Percentiles rank a stretch among this genome's conserved stretches.
These are phyloP conservation scores for Erodium maritimum DNA, from an alignment of 345 rosid species.

Conservation along the genomic window DNA sequence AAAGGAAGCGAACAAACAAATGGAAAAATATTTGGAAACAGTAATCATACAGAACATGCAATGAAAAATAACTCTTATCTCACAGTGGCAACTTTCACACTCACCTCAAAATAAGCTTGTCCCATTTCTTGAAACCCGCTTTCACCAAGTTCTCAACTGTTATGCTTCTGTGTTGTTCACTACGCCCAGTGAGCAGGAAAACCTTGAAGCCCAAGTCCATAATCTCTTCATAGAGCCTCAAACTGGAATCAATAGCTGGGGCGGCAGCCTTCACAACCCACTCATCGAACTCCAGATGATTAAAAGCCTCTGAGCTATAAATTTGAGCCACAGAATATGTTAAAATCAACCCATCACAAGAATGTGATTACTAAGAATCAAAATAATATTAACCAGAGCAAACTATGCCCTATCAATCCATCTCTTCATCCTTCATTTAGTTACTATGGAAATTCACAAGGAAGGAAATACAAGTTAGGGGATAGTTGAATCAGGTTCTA, in stretches of 20 bases:
- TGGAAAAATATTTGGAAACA: background rate
- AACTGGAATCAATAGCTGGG: conserved; percentile 58
- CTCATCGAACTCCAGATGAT: conserved; percentile 51
- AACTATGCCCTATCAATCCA: background rate
- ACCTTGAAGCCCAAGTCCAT: conserved; percentile 60
- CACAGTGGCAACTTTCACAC: background rate
- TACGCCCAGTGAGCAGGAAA: conserved; percentile 72
- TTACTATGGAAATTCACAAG: too few relatives aligned
- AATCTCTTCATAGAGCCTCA: conserved; percentile 62
- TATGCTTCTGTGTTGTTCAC: conserved; percentile 44
- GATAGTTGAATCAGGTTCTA: too few relatives aligned
- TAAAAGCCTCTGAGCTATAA: conserved; percentile 57
- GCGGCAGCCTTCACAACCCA: conserved; percentile 78
- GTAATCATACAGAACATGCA: background rate
- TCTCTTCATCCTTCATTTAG: background rate
- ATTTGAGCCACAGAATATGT: conserved; percentile 9
- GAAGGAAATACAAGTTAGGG: too few relatives aligned
- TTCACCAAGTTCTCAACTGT: conserved; percentile 56
- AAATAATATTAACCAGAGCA: background rate
- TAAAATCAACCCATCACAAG: conserved; percentile 5
- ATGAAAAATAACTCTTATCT: background rate
- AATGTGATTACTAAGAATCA: background rate
- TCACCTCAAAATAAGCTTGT: conserved; percentile 83
- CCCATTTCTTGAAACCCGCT: conserved; percentile 72
- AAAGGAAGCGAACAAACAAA: too few relatives aligned